Base-by-base conservation (phyloP, 306 rosid genomes). In the Hippophae rhamnoides region DNA sequence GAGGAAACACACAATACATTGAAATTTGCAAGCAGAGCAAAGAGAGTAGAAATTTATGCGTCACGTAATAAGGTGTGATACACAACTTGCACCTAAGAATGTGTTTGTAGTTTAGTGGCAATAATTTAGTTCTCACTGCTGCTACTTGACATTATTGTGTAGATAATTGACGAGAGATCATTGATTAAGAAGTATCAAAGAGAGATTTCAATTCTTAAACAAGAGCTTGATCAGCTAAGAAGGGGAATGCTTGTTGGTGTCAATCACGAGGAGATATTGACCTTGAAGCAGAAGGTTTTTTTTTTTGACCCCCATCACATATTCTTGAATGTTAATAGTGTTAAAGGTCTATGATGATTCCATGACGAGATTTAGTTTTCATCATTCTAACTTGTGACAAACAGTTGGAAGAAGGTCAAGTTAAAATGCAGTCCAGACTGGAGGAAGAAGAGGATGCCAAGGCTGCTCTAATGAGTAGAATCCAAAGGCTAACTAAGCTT, bases 391-490 rank as follows among this genome's bases (percentile, higher is more conserved):
- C 69, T 53, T 67, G 50, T 43, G 60, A 38, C 25, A 69, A 66
- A 69, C 73, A 93, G 99, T 75, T 93, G 79, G 95, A 93, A 78
- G 97, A 86, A 84, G 99, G 97, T 76, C 99, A 93, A 74, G 93
- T 84, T 41, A 93, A 93, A 82, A 86, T 93, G 99, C 99, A 84
- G 66, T 93, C 94, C 57, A 86, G 99, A 81, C 75, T 93, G 65
- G 99, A 93, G 83, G 99, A 93, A 69, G 99, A 93, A 76, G 99
- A 93, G 77, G 99, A 93, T 25, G 99, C 97, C 57, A 93, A 93
- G 81, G 97, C 84, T 77, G 97, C 97, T 79, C 95, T 93, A 54
- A 73, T 86, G 97, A 93, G 99, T 84, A 86, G 99, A 82, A 93
- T 93, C 70, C 99, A 93, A 79, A 80, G 99, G 79, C 84, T 93